A percentile compares a stretch with the other conserved stretches of the same genome.
Evolutionary conservation across 148 eudicot species (phyloP).

Genomic region (Vaccinium macrocarpon): DNA sequence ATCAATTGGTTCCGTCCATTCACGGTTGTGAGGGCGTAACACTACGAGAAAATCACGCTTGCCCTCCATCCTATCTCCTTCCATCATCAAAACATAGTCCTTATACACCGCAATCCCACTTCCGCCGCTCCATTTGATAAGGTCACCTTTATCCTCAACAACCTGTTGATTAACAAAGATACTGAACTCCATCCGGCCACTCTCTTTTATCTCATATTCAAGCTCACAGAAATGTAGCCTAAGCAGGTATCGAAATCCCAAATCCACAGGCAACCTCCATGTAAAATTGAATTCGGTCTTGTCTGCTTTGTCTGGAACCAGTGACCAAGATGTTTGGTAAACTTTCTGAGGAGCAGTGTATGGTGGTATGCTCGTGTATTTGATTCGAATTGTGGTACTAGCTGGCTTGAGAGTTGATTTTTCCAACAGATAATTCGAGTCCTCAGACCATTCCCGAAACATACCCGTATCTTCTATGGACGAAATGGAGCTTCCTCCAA

Average conservation of each 20-base stretch:
- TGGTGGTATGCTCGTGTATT: conserved; percentile 10
- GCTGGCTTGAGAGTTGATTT: background rate
- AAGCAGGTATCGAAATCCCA: conserved; percentile 38
- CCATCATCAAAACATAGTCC: conserved; percentile 30
- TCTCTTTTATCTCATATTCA: conserved; percentile 4
- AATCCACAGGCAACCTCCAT: conserved; percentile 36
- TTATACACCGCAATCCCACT: conserved; percentile 7
- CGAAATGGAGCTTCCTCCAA: conserved; percentile 19
- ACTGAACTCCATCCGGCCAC: conserved; percentile 7
- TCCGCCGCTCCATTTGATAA: conserved; percentile 13
- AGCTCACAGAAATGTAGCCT: conserved; percentile 46
- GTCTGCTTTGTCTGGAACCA: background rate
- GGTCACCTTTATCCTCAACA: conserved; percentile 23
- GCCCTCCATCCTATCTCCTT: conserved; percentile 17
- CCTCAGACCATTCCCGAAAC: conserved; percentile 28
- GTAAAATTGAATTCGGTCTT: conserved; percentile 10
- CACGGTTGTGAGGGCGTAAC: conserved; percentile 8
- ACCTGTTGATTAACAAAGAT: conserved; percentile 24
- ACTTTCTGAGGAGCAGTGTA: conserved; percentile 32
- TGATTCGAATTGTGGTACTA: conserved; percentile 15
- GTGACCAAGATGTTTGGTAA: conserved; percentile 26
- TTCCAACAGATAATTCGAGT: conserved; percentile 3
- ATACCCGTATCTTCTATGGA: conserved; percentile 15
- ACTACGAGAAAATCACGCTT: conserved; percentile 22
- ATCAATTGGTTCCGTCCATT: conserved; percentile 10